Evolutionary conservation across 441 rosid species (phyloP), one percentile per base, ranked within the genome.

Genomic region (Geranium incanum): DNA sequence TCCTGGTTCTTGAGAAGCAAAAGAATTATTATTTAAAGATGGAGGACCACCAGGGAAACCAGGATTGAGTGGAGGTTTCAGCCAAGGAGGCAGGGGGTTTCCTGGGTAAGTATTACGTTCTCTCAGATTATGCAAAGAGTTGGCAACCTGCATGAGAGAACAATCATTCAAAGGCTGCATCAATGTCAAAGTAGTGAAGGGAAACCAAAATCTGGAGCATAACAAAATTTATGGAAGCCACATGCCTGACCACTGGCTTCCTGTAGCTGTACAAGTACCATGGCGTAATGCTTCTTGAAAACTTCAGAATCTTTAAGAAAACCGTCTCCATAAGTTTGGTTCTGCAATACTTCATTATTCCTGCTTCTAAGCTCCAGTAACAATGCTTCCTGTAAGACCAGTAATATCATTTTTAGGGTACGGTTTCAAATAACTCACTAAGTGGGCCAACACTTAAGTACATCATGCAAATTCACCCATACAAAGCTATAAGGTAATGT

Each of bases 201-300:
- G 62, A 63, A 67, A 48, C 70, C 64, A 64, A 39, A 18, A 68
- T 41, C 52, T 23, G 64, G 57, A 72, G 62, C 69, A 68, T n/a
- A 69, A 76, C 16, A 36, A 73, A 28, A 80, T 70, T 74, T 55
- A 68, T 52, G 78, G 81, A 78, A 79, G 83, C 83, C 76, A 74
- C 86, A 80, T 81, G 84, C 86, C 89, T 85, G 85, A 76, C 76
- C 88, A 80, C 80, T 87, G 82, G 84, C 84, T 84, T 86, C 89
- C 82, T 84, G 84, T 73, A 86, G 83, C 83, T 81, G 84, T 69
- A 86, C 80, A 83, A 87, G 85, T 80, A 87, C 89, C 62, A 76
- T 86, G 75, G 91, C 90, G 70, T 83, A 79, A 70, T 88, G 90
- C 82, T 88, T 86, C 80, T 83, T 87, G 73, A 90, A 82, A 76